Conservation (phyloP, 805 yeast genomes). For the Hanseniaspora pseudoguilliermondii region DNA sequence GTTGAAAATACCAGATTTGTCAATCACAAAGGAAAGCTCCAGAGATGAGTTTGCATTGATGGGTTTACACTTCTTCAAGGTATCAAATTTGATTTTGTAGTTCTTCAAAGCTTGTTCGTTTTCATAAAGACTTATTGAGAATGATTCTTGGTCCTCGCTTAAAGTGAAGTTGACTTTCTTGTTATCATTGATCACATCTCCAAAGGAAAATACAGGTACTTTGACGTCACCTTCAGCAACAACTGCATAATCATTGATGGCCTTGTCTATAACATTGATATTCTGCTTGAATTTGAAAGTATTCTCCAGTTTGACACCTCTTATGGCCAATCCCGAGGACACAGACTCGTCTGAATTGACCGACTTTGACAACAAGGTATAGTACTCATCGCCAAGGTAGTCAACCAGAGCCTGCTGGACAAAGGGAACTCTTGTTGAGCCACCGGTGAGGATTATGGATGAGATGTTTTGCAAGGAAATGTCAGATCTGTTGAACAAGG, state of each 20-base stretch:
- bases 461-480: constrained; percentile 30
- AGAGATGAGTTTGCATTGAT: neutral
- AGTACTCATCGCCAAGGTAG: constrained; percentile 36
- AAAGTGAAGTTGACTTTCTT: constrained; percentile 31
- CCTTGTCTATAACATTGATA: constrained; percentile 45
- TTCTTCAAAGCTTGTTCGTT: neutral
- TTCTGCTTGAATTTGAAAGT: constrained; percentile 49
- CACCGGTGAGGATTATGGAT: constrained; percentile 77
- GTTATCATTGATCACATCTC: constrained; percentile 32
- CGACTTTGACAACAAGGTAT: constrained; percentile 52
- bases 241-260: constrained; percentile 36
- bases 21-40: constrained; percentile 12
- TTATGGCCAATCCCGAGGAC: constrained; percentile 75
- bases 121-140: neutral
- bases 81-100: neutral
- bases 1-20: constrained; percentile 18
- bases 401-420: constrained; percentile 51
- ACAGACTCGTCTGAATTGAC: constrained; percentile 95
- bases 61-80: neutral
- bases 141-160: constrained; percentile 20
- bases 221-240: constrained; percentile 23
- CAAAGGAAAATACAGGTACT: neutral
- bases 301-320: constrained; percentile 65
- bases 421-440: constrained; percentile 80
- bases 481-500: constrained; percentile 32